Evolutionary conservation across 2,329 filamentous ascomycete species (phyloP), one percentile per base, ranked within the genome.

Genomic region (Pseudomassariella vexata): DNA sequence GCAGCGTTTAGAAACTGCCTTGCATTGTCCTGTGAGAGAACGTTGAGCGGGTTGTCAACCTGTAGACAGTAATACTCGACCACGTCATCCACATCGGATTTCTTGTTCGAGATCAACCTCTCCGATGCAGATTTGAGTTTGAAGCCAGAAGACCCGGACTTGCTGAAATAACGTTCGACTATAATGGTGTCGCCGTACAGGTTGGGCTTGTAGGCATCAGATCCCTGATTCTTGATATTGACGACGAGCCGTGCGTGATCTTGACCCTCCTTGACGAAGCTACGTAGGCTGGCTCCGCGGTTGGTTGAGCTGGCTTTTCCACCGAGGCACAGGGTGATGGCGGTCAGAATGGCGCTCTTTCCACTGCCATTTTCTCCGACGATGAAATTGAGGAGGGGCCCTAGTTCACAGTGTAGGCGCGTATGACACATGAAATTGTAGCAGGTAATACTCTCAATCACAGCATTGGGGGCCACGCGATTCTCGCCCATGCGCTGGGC

Each of bases 281-380:
- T 85, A 57, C 94, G 94, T 17, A 98, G 63, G 47, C 82, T 94
- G 31, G 85, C 84, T 23, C 88, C 92, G 42, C 92, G 83, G 50
- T 96, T 96, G 4, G 92, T 96, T 11, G 85, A 78, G 34, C 86
- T 86, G 2, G 92, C 89, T 57, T 95, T 96, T 14, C 85, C 90
- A 38, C 92, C 92, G n/a, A 98, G 69, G 50, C 92, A 96, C 20
- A 98, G 70, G 0, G 88, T 95, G 42, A 98, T 76, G 5, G 88
- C 92, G 1, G 92, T 96, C 18, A 98, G 65, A 10, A 96, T 83
- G 3, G 92, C 92, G 56, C 92, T 98, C 65, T 98, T 98, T 21
- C 92, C 92, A 53, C 90, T 96, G 19, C 92, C 92, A 53, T 98
- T 98, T 57, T 95, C 88, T 11, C 92, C 92, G 34, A 95, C 89